Base-by-base conservation (phyloP, 352 stramenopile species). In the Poterioochromonas sp. region DNA sequence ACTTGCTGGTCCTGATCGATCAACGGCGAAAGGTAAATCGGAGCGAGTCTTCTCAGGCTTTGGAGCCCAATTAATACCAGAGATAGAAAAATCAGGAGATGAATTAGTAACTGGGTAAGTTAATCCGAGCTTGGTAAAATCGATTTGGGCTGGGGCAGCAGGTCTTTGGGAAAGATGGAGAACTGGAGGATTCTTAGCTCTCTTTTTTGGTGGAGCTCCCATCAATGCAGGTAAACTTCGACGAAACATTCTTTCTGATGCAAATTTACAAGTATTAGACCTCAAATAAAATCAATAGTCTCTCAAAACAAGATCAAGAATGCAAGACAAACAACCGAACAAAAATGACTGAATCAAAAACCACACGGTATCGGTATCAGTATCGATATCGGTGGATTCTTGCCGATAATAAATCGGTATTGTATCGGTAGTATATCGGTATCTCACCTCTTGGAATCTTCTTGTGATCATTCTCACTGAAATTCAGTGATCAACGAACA, bases 21-120 rank as follows among this genome's bases (percentile, higher is more conserved):
- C 39, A 40, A 71, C 62, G 32, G 15, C 3, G 41, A 71, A 71
- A 11, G 62, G 62, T 41, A 71, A 71, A 32, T 62, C 29, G 15
- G 62, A 29, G 47, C 15, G 47, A 26, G 11, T 3, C 11, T 26
- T 29, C 18, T 41, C 32, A 3, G 62, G 39, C 15, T 40, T 40
- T 26, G 62, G 62, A 29, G 62, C 11, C 62, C 62, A 71, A 29
- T 5, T 8, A 8, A 15, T 41, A 43, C 39, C 41, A 5, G 62
- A 5, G 12, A 71, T 44, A 29, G 5, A 5, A 44, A 71, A 71
- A 5, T 71, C 32, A 26, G 58, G 12, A 35, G 5, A 8, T 40
- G 5, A 29, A 35, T 12, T 68, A 5, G 26, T 26, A 58, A 71
- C 11, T 12, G 62, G 62, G 26, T 44, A 71, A 43, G 39, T 44